Base-by-base conservation (phyloP, 1,139 yeast species). In the Kodamaea sp. region DNA sequence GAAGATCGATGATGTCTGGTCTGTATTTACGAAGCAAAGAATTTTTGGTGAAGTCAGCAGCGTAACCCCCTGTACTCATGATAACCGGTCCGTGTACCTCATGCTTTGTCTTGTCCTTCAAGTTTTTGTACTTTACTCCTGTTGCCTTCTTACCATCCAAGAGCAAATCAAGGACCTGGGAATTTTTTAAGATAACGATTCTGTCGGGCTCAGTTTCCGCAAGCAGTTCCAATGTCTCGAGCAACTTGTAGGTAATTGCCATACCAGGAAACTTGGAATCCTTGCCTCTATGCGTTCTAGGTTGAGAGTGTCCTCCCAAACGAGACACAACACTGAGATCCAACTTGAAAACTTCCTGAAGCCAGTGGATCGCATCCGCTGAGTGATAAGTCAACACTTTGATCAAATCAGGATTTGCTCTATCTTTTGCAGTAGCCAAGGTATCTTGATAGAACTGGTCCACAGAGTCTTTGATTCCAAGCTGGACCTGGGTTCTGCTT, bases 21-120 rank as follows among this genome's bases (percentile, higher is more conserved):
- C 86, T 71, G 49, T 74, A 74, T 51, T 76, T 68, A 37, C 68
- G 58, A 39, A 77, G 61, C 37, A 77, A 61, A 13, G 78, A 72
- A 41, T 70, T 64, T 42, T 70, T 70, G 28, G 78, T 72, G 57
- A 79, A 73, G 56, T 79, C 74, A 32, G 79, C 76, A 39, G 81
- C 81, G 63, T 73, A 85, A 2, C 95, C 95, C 33, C 95, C 95
- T 2, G 95, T 83, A 22, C 90, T 80, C 63, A 86, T 69, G 23
- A 86, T 74, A 2, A 85, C 86, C 0, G 83, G 81, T 1, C 82
- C 83, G 7, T 46, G 36, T 6, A 72, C 32, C 32, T 63, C 61
- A 22, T 48, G 51, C 34, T 62, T 65, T 26, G 52, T 45, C 43
- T 62, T 47, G 59, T 68, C 45, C 41, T 57, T 55, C 40, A 62